These are phyloP conservation scores for Nannizziopsis arthrosporioides DNA, from an alignment of 2,329 filamentous ascomycete genomes.

Conservation along the genomic window DNA sequence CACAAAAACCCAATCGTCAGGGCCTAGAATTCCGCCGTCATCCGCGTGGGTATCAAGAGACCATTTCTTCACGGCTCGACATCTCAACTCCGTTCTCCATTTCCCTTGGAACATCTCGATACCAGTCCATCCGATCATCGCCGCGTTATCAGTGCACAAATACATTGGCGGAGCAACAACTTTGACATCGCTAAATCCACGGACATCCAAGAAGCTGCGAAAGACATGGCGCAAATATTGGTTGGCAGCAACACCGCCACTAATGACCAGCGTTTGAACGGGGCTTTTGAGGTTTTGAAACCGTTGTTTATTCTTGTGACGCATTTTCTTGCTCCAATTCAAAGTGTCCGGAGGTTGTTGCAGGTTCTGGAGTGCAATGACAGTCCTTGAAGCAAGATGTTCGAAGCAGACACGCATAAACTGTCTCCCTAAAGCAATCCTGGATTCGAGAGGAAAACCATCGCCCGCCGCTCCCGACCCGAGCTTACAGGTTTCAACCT, in stretches of 20 bases:
- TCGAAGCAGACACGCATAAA: conserved; percentile 76
- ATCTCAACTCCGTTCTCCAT: conserved; percentile 51
- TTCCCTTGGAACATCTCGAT: conserved; percentile 83
- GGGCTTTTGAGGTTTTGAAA: not conserved
- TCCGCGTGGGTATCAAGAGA: conserved; percentile 51
- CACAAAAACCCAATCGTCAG: conserved; percentile 38
- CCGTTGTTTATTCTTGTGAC: not conserved
- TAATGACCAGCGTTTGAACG: conserved; percentile 60
- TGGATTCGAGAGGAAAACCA: conserved; percentile 45
- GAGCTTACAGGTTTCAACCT: conserved; percentile 35
- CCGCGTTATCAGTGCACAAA: conserved; percentile 88
- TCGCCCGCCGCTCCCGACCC: conserved; percentile 20
- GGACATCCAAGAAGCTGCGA: conserved; percentile 49
- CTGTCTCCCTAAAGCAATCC: conserved; percentile 57
- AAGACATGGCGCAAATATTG: conserved; percentile 60
- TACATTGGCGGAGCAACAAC: conserved; percentile 63
- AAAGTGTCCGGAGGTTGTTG: conserved; percentile 11
- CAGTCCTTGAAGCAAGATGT: conserved; percentile 64
- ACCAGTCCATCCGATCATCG: conserved; percentile 93
- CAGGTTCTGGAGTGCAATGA: conserved; percentile 51
- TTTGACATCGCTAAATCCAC: conserved; percentile 50
- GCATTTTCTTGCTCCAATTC: conserved; percentile 1
- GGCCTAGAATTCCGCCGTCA: conserved; percentile 57
- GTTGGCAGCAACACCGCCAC: conserved; percentile 86
- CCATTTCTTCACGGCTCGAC: conserved; percentile 58